Evolutionary conservation across 257 asterid genomes (phyloP).

Genomic region (Craterostigma plantagineum): DNA sequence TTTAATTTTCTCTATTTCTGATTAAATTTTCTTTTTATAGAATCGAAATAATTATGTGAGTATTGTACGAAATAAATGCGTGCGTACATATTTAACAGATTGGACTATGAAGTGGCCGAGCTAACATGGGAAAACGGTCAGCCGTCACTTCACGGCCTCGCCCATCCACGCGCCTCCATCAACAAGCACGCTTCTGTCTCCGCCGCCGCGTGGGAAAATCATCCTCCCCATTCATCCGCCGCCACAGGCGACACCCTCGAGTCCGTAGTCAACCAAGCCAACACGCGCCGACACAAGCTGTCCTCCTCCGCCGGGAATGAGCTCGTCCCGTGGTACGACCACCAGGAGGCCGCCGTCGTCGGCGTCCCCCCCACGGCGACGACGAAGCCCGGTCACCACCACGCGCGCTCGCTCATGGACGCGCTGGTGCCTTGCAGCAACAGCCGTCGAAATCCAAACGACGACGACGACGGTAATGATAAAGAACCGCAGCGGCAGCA

Average conservation of each 20-base stretch:
- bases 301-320: too few species aligned
- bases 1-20: too few species aligned
- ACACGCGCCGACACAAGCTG: slow-evolving; percentile 12
- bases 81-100: slow-evolving; percentile 15
- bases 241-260: slow-evolving; percentile 60
- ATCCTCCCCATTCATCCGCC: too few species aligned
- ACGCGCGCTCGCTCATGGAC: slow-evolving; percentile 16
- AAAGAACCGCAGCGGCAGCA: slow-evolving; percentile 5
- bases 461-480: background rate
- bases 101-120: slow-evolving; percentile 60
- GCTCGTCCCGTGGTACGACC: slow-evolving; percentile 20
- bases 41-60: too few species aligned
- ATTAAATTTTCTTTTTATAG: too few species aligned
- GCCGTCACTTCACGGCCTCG: slow-evolving; percentile 46
- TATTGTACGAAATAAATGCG: too few species aligned
- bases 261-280: slow-evolving; percentile 70
- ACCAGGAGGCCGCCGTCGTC: slow-evolving; percentile 7
- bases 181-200: slow-evolving; percentile 21
- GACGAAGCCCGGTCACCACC: slow-evolving; percentile 6
- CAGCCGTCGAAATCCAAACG: background rate
- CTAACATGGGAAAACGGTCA: slow-evolving; percentile 72
- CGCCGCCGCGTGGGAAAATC: slow-evolving; percentile 1
- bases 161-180: slow-evolving; percentile 29
- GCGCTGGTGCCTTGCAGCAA: slow-evolving; percentile 58
- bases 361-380: slow-evolving; percentile 6